Base-by-base conservation (phyloP, 2,329 filamentous ascomycete genomes). In the Cercospora beticola region DNA sequence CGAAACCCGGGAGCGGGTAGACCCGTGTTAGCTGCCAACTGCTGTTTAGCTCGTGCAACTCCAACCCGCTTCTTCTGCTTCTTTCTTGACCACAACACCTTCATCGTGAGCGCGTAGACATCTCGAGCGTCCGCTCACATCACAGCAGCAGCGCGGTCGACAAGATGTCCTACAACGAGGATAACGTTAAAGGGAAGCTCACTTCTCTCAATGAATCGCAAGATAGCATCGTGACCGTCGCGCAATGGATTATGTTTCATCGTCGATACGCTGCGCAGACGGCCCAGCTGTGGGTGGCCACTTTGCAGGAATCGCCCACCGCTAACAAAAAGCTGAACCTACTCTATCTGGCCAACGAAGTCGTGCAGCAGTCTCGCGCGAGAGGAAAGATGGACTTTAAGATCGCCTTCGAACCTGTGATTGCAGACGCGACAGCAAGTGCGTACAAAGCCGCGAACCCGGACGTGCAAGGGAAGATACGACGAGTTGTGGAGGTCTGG, bases 181-280 rank as follows among this genome's bases (percentile, higher is more conserved):
- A 99, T 83, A 92, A 93, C 58, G 93, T 99, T 66, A 89, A 94
- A 79, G 93, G 94, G 64, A 97, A 97, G 84, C 90, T 99, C 64
- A 96, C 94, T 33, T 92, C 93, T 52, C 87, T 99, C 71, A 97
- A 97, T 81, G 96, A 99, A 82, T 97, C 93, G 10, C 94, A 99
- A 80, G 95, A 99, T 79, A 96, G 93, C 82, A 98, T 99, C 77
- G 89, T 97, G 70, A 94, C 92, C 40, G 94, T 97, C 71, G 93
- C 95, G 67, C 94, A 98, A 89, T 99, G 96, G 96, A 95, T 99
- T 70, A 96, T 99, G 91, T 99, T 99, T 80, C 94, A 99, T 82
- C 91, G 93, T 80, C 90, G 95, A 79, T 92, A 97, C 82, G 94
- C 96, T 64, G 92, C 97, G 74, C 89, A 92, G 70, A 97, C 94